Base-by-base conservation (phyloP, 192 early-diverging fungal species). In the Coemansia sp. region DNA sequence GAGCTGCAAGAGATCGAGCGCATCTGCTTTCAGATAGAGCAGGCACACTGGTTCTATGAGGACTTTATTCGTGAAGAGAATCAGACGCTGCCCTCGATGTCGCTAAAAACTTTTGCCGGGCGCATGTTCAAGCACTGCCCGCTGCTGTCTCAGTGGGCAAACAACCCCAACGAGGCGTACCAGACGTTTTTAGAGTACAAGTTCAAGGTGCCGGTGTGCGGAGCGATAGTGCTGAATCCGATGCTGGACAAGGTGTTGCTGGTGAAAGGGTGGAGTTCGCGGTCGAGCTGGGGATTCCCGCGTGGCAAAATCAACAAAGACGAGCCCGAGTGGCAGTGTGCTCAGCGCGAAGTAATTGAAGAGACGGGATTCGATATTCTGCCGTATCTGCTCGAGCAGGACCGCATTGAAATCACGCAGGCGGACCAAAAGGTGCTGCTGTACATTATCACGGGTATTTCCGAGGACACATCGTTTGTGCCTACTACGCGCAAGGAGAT, bases 261-360 rank as follows among this genome's bases (percentile, higher is more conserved):
- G 51, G 97, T 99, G 24, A 89, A 93, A 67, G 97, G 96, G 15
- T 97, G 94, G 93, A 90, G 88, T 56, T 85, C 89, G 41, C 86
- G 85, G 54, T 86, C 93, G 29, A 88, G 88, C 43, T 99, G 97
- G 97, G 94, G 94, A n/a, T 99, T 98, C 66, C 96, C 97, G 24
- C 95, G 94, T 29, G 97, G 97, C 19, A 99, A 99, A 66, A 99
- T 99, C 76, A 99, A 99, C 76, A 90, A 98, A 76, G 93, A 92
- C 69, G 97, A 99, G 74, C 86, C 86, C 15, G 89, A 95, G 69
- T 82, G 84, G 50, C 81, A 79, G 12, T 99, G 97, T 71, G 95
- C 96, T 11, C 85, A 91, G 63, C 88, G 97, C 56, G 97, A 99
- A 80, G 94, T 95, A 7, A 84, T 88, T 43, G 96, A 98, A 74